Base-by-base conservation (phyloP, 371 early-diverging fungal species). In the Mucor racemosus region DNA sequence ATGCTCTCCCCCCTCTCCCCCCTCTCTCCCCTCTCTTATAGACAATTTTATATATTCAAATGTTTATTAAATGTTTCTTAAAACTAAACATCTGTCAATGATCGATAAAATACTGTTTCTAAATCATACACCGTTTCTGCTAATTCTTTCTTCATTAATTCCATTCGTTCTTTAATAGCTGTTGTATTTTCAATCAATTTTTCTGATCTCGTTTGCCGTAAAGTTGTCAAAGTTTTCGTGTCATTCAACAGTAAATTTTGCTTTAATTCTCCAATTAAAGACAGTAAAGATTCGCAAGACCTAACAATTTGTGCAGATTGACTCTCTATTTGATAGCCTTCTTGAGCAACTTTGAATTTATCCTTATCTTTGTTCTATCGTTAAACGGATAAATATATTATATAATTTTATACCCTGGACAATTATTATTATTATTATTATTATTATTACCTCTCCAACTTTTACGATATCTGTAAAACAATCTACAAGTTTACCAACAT, bases 281-380 rank as follows among this genome's bases (percentile, higher is more conserved):
- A 76, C 2, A 92, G 71, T 17, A 92, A 74, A 0, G 90, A 85
- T 72, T 92, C 89, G 38, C 87, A 82, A 0, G 91, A 85, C 60
- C 84, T 82, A 3, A 92, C 91, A 63, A 92, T 89, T 66, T 92
- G 90, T 17, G 90, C 86, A n/a, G 89, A 81, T 26, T 89, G 83
- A 19, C 88, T 88, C 60, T 88, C 86, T 58, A 90, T 86, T 50
- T 88, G 87, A 68, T 90, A 90, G 8, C 86, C 86, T 77, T 92
- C 92, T 67, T 92, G 90, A 19, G 90, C 87, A 0, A 91, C 81
- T 66, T 87, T 86, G 69, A 87, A 88, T 66, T 86, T 87, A 68
- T 90, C 90, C 72, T 92, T 92, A 19, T 86, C 82, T 69, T 82
- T 76, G 54, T 80, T 76, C 76, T 82, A 53, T 26, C 26, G 26